phyloP scores from a whole-genome alignment of 768 basidiomycete species.

The Mycena haematopus region DNA sequence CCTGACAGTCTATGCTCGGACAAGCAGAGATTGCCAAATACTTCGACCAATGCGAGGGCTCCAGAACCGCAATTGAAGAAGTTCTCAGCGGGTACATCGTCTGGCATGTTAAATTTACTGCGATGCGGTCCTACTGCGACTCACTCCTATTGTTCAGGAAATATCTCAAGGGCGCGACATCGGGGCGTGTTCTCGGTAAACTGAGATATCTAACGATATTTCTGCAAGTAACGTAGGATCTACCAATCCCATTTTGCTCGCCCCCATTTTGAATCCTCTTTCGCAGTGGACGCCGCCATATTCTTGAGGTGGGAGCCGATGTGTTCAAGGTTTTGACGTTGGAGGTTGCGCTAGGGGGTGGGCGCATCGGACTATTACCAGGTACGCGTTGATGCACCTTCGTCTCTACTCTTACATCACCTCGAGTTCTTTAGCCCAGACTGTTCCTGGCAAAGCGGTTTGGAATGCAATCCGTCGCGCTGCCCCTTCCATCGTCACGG shows the following conservation, averaged over 20 bases:
- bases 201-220: slow-evolving; percentile 19
- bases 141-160: slow-evolving; percentile 12
- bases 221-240: slow-evolving; percentile 24
- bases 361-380: slow-evolving; percentile 23
- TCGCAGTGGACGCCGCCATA: slow-evolving; percentile 18
- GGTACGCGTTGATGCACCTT: background rate
- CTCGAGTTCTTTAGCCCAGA: slow-evolving; percentile 7
- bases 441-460: slow-evolving; percentile 17
- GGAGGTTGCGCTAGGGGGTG: slow-evolving; percentile 25
- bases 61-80: slow-evolving; percentile 23
- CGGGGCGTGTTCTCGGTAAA: slow-evolving; percentile 23
- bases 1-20: slow-evolving; percentile 15
- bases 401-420: background rate
- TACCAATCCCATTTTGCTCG: background rate
- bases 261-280: background rate
- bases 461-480: slow-evolving; percentile 27
- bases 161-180: slow-evolving; percentile 26
- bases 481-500: slow-evolving; percentile 2
- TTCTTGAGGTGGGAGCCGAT: slow-evolving; percentile 22
- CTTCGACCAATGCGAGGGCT: slow-evolving; percentile 23
- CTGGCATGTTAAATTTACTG: slow-evolving; percentile 14
- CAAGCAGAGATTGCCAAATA: slow-evolving; percentile 19
- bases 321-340: slow-evolving; percentile 11
- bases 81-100: slow-evolving; percentile 28
- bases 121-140: background rate